phyloP scores from a whole-genome alignment of 108 stramenopile species.

The Schizochytrium sp. region DNA sequence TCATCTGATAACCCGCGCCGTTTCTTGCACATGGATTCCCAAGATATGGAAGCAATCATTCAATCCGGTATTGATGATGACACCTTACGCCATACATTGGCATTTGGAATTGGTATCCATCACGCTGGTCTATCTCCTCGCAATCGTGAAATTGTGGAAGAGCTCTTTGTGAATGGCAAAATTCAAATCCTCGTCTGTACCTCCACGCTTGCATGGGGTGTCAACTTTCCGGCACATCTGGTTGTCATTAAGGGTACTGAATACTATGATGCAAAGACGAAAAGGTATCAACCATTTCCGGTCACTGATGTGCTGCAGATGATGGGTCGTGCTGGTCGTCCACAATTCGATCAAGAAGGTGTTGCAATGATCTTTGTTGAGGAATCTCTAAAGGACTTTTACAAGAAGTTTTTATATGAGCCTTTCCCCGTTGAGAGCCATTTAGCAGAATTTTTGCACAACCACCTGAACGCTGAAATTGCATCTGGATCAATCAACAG shows the following conservation, averaged over 20 bases:
- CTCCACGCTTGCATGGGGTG: conserved; percentile 93
- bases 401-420: conserved; percentile 94
- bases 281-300: conserved; percentile 96
- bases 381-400: conserved; percentile 95
- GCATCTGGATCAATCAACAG: conserved; percentile 84
- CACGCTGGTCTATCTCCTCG: conserved; percentile 86
- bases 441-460: conserved; percentile 84
- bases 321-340: conserved; percentile 97
- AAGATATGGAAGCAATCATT: conserved; percentile 82
- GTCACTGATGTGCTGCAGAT: conserved; percentile 99
- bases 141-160: conserved; percentile 89
- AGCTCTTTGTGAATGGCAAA: conserved; percentile 85
- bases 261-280: conserved; percentile 93
- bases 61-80: conserved; percentile 83
- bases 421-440: conserved; percentile 99
- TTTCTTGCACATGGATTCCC: conserved; percentile 81
- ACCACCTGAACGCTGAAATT: conserved; percentile 96
- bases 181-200: conserved; percentile 94
- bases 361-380: conserved; percentile 93
- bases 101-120: conserved; percentile 97
- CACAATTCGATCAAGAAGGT: conserved; percentile 93
- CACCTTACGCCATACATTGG: conserved; percentile 90
- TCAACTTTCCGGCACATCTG: conserved; percentile 94
- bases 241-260: conserved; percentile 98
- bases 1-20: conserved; percentile 70